phyloP scores from a whole-genome alignment of 129 eudicot species.

The Pulicaria dysenterica region DNA sequence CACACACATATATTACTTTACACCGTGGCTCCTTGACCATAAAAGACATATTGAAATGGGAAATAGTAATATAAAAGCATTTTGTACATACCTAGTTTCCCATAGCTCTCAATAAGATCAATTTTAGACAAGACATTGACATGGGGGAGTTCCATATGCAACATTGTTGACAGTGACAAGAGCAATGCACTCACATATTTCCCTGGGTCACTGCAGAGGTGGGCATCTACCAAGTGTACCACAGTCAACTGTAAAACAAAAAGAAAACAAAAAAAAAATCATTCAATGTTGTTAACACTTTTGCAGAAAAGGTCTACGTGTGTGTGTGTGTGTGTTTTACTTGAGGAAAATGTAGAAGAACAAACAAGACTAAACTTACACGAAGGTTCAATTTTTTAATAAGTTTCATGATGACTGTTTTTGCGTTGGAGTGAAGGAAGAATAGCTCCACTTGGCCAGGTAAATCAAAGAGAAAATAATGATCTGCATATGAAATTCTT shows the following conservation, averaged over 20 bases:
- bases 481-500: slow-evolving; percentile 55
- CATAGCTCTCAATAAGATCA: slow-evolving; percentile 89
- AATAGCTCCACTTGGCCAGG: slow-evolving; percentile 97
- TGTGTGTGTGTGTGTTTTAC: background rate
- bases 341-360: background rate
- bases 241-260: slow-evolving; percentile 69
- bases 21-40: slow-evolving; percentile 9
- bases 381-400: slow-evolving; percentile 76
- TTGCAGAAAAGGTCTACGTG: background rate
- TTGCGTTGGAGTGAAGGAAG: slow-evolving; percentile 86
- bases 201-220: slow-evolving; percentile 91
- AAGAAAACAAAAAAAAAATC: background rate
- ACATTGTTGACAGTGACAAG: slow-evolving; percentile 87
- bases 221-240: slow-evolving; percentile 87
- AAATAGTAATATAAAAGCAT: slow-evolving; percentile 3
- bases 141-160: slow-evolving; percentile 80
- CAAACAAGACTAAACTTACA: slow-evolving; percentile 37
- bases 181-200: slow-evolving; percentile 90
- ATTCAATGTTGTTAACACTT: background rate
- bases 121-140: slow-evolving; percentile 84
- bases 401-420: slow-evolving; percentile 73
- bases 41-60: background rate
- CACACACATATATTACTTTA: background rate
- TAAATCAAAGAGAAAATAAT: slow-evolving; percentile 92
- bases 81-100: slow-evolving; percentile 59